Conservation (phyloP, 139 green algal species). For the Chlamydomonas schloesseri region DNA sequence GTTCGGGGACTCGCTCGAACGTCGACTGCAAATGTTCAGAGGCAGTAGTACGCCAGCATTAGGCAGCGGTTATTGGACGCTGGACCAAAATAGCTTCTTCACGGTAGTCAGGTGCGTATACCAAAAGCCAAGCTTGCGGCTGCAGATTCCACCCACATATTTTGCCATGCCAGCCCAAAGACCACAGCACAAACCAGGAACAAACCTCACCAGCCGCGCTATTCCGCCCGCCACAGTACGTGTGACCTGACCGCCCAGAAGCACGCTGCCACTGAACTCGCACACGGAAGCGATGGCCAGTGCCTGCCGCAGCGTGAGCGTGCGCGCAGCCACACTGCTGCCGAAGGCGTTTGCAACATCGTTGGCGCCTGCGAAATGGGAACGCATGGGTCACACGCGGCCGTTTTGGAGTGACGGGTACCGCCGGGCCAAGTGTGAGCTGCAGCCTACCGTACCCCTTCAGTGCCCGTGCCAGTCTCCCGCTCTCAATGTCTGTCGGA, state of each 20-base stretch:
- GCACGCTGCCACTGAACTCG: conserved; percentile 55
- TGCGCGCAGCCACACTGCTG: conserved; percentile 60
- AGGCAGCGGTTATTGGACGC: no score
- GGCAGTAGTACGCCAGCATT: no score
- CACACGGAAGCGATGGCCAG: conserved; percentile 44
- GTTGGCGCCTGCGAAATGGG: conserved; percentile 1
- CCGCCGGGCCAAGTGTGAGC: background rate
- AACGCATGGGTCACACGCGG: no score
- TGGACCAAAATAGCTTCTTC: no score
- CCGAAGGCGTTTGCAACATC: conserved; percentile 47
- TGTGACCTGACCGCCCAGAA: conserved; percentile 53
- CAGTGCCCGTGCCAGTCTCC: no score
- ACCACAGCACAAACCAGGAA: no score
- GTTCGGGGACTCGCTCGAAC: background rate
- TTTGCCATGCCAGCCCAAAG: no score
- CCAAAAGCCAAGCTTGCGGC: no score
- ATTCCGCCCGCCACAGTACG: conserved; percentile 46
- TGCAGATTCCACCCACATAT: no score
- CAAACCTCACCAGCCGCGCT: conserved; percentile 35
- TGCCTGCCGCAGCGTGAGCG: conserved; percentile 57
- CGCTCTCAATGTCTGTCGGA: no score
- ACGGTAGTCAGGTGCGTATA: no score
- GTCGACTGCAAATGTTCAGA: background rate
- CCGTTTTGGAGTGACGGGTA: background rate
- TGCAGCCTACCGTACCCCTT: background rate